These are phyloP conservation scores for Ophiocytium majus DNA, from an alignment of 352 stramenopile species.

Conservation along the genomic window DNA sequence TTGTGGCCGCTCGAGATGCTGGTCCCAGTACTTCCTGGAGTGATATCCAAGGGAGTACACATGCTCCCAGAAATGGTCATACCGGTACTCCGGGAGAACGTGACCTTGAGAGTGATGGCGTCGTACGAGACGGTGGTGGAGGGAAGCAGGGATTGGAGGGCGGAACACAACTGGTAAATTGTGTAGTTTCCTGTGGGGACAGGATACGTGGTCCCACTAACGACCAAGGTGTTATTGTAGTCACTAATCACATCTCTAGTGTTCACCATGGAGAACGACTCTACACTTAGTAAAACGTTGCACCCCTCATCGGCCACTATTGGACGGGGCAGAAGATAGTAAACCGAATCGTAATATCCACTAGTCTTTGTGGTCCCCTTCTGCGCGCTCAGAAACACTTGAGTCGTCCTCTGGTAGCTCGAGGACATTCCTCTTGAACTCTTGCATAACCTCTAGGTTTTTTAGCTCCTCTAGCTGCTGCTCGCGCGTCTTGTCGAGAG, in stretches of 20 bases:
- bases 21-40: background rate
- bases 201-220: background rate
- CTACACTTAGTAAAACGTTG: background rate
- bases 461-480: background rate
- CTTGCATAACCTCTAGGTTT: background rate
- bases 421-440: background rate
- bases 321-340: background rate
- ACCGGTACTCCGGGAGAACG: background rate
- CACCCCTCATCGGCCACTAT: background rate
- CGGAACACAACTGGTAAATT: background rate
- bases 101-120: background rate
- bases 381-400: background rate
- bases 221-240: background rate
- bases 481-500: background rate
- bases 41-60: background rate
- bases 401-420: background rate
- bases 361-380: background rate
- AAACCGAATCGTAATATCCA: background rate
- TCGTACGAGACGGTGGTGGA: background rate
- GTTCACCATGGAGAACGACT: background rate
- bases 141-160: background rate
- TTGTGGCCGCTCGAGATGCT: background rate
- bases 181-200: background rate
- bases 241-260: background rate
- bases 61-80: background rate